These are phyloP conservation scores for Zygosaccharomyces pseudobailii DNA, from an alignment of 1,139 yeast genomes.

Conservation along the genomic window DNA sequence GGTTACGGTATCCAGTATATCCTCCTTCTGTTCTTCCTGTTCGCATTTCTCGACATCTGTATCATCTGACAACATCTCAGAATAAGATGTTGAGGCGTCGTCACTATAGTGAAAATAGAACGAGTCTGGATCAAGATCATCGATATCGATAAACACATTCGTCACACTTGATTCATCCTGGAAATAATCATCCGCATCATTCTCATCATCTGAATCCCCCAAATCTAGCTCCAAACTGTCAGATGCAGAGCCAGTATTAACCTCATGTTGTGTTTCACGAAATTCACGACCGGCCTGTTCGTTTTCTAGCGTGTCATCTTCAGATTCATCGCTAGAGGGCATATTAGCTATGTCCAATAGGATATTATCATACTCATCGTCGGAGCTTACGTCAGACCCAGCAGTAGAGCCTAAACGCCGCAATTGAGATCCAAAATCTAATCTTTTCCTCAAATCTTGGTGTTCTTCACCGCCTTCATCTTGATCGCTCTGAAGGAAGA, in stretches of 20 bases:
- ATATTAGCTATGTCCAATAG: constrained; percentile 35
- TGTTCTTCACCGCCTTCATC: constrained; percentile 20
- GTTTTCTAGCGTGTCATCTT: constrained; percentile 12
- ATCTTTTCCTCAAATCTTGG: constrained; percentile 4
- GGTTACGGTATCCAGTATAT: constrained; percentile 24
- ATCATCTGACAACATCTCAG: constrained; percentile 21
- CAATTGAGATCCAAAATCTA: constrained; percentile 23
- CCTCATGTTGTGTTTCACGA: background rate
- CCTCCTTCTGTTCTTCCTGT: constrained; percentile 19
- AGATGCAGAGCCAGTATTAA: constrained; percentile 6
- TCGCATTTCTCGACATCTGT: constrained; percentile 9
- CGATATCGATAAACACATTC: constrained; percentile 35
- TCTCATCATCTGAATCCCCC: constrained; percentile 10
- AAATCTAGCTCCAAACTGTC: constrained; percentile 15
- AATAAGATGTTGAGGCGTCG: constrained; percentile 28
- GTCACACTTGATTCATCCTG: constrained; percentile 32
- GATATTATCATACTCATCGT: constrained; percentile 36
- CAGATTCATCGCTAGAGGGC: constrained; percentile 34
- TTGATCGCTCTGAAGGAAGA: constrained; percentile 33
- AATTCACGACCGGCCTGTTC: constrained; percentile 6
- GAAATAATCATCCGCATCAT: constrained; percentile 23
- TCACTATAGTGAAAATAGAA: constrained; percentile 34
- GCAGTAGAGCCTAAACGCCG: constrained; percentile 24
- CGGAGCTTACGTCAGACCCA: constrained; percentile 36
- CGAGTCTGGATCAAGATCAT: constrained; percentile 38